Percentiles rank a stretch among this genome's conserved stretches.
phyloP scores from a whole-genome alignment of 331 rosid genomes.

The Saraca asoca region DNA sequence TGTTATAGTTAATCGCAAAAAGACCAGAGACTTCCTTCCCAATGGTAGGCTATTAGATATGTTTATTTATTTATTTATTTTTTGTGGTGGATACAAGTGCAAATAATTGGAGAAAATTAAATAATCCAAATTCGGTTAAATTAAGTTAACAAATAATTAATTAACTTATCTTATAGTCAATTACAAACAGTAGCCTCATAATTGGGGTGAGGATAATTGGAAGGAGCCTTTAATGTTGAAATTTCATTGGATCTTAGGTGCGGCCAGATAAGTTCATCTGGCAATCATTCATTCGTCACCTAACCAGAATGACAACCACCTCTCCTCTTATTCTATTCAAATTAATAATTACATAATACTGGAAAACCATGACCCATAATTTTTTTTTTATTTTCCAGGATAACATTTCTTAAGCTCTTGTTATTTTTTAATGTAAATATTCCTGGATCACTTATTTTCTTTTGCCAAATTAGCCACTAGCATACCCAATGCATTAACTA shows the following conservation, averaged over 20 bases:
- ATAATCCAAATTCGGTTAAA: neutral
- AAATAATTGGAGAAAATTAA: conserved; percentile 4
- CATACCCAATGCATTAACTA: no score
- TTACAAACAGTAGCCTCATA: conserved; percentile 23
- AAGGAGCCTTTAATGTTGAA: conserved; percentile 7
- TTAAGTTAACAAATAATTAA: neutral
- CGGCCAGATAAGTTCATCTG: conserved; percentile 68
- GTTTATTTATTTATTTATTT: no score
- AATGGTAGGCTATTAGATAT: no score
- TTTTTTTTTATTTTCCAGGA: conserved; percentile 7
- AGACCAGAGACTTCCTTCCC: neutral
- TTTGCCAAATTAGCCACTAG: neutral
- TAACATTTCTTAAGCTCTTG: conserved; percentile 35
- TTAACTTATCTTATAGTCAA: neutral
- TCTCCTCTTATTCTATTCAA: conserved; percentile 35
- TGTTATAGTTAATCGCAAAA: no score
- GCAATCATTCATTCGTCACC: conserved; percentile 53
- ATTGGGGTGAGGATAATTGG: conserved; percentile 41
- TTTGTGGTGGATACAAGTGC: conserved; percentile 16
- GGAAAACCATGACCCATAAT: conserved; percentile 13
- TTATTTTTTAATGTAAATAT: conserved; percentile 25
- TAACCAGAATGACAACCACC: conserved; percentile 48
- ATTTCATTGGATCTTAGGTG: conserved; percentile 35
- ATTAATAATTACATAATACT: conserved; percentile 13
- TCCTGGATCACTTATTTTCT: conserved; percentile 15